Percentiles rank a stretch among this genome's conserved stretches.
These are phyloP conservation scores for Boletus austroedulis DNA, from an alignment of 1,284 basidiomycete genomes.

Conservation along the genomic window DNA sequence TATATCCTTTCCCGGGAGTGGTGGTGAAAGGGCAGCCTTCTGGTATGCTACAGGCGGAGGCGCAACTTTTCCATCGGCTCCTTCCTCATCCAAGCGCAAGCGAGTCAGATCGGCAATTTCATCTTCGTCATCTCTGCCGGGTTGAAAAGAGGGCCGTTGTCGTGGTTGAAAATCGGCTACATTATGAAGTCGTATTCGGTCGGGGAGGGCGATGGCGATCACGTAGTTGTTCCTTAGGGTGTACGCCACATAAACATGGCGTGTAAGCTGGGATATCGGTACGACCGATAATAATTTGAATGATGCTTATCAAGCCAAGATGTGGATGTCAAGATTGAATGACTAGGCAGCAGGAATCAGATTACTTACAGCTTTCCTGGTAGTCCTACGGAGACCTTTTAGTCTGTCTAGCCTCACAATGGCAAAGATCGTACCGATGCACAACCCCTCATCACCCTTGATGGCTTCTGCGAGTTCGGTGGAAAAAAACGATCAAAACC, in stretches of 20 bases:
- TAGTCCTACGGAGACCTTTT: constrained; percentile 51
- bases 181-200: constrained; percentile 46
- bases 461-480: constrained; percentile 37
- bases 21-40: constrained; percentile 23
- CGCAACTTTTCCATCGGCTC: constrained; percentile 24
- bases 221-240: constrained; percentile 50
- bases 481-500: constrained; percentile 65
- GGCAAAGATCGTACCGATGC: constrained; percentile 49
- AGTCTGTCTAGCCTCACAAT: constrained; percentile 3
- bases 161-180: constrained; percentile 45
- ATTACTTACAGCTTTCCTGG: constrained; percentile 58
- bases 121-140: constrained; percentile 18
- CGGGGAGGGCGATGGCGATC: constrained; percentile 45
- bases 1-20: constrained; percentile 20
- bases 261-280: constrained; percentile 41
- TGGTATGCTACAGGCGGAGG: background rate
- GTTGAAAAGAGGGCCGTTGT: constrained; percentile 24
- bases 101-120: constrained; percentile 13
- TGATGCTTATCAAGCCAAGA: constrained; percentile 43
- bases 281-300: constrained; percentile 58
- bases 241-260: constrained; percentile 45
- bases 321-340: constrained; percentile 11
- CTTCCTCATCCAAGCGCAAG: constrained; percentile 33
- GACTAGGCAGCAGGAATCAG: background rate
- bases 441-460: constrained; percentile 51